Conservation (phyloP, 345 rosid genomes). For the Rhizophora mangle region DNA sequence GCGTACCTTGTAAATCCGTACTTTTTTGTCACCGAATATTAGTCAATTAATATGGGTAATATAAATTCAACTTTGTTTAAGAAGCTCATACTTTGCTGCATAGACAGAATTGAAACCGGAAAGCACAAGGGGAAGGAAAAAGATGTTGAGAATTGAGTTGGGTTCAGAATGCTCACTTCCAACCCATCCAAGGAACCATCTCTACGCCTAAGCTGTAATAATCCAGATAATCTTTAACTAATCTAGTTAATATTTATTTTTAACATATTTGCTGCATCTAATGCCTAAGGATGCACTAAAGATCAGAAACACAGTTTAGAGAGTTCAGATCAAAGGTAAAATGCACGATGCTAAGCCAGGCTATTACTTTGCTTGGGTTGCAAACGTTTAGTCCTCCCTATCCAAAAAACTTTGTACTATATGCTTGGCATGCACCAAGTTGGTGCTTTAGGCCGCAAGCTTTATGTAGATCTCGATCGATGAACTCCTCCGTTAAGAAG, state of each 20-base stretch:
- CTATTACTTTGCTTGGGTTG: background rate
- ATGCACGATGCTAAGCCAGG: background rate
- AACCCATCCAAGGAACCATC: no score
- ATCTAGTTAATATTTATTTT: background rate
- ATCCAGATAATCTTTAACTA: background rate
- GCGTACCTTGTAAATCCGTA: no score
- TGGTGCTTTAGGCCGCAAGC: background rate
- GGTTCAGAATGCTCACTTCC: no score
- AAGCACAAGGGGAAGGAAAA: no score
- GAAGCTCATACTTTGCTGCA: no score
- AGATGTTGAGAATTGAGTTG: no score
- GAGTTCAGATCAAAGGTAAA: constrained; percentile 3
- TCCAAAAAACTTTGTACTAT: background rate
- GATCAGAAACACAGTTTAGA: constrained; percentile 4
- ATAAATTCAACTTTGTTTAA: no score
- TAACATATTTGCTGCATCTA: background rate
- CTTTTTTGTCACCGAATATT: no score
- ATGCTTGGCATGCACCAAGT: background rate
- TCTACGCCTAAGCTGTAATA: no score
- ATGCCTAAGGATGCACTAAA: background rate
- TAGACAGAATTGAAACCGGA: no score
- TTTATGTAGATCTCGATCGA: background rate
- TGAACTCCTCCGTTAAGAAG: background rate
- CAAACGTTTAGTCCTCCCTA: background rate
- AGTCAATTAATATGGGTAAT: no score